Conservation (phyloP, 257 asterid species). For the Anisodus acutangulus region DNA sequence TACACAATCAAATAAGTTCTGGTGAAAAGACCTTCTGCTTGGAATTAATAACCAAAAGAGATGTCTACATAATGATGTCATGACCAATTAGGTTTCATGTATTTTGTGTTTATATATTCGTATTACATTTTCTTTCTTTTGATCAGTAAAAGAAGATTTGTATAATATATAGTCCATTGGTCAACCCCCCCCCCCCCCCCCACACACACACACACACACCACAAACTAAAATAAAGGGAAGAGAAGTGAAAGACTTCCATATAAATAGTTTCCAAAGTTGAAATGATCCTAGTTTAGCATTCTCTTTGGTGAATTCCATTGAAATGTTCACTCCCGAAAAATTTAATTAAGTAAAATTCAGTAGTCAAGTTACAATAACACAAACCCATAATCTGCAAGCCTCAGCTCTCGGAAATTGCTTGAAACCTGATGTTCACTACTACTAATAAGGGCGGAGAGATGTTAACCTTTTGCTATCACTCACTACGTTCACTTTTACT, state of each 20-base stretch:
- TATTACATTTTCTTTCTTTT: background rate
- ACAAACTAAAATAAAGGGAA: background rate
- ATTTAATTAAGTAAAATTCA: background rate
- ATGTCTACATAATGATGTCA: background rate
- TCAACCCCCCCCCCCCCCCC: background rate
- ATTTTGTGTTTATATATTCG: background rate
- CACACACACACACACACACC: background rate
- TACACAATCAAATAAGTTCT: background rate
- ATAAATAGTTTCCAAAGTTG: background rate
- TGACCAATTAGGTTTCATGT: slow-evolving; percentile 6
- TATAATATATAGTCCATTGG: background rate
- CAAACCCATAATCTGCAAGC: background rate
- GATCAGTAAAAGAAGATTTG: slow-evolving; percentile 17
- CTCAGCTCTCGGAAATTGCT: background rate
- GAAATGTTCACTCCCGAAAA: background rate
- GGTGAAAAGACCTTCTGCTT: slow-evolving; percentile 25
- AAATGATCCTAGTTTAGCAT: background rate
- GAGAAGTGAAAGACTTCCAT: background rate
- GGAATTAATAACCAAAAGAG: slow-evolving; percentile 6
- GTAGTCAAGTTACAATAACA: background rate
- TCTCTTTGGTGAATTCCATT: slow-evolving; percentile 8
- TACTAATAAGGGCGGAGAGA: too few species aligned
- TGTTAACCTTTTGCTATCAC: too few species aligned
- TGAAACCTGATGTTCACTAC: too few species aligned
- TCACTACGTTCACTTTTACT: too few species aligned